phyloP scores from a whole-genome alignment of 1,139 yeast genomes.

The Magnusiomyces suaveolens region DNA sequence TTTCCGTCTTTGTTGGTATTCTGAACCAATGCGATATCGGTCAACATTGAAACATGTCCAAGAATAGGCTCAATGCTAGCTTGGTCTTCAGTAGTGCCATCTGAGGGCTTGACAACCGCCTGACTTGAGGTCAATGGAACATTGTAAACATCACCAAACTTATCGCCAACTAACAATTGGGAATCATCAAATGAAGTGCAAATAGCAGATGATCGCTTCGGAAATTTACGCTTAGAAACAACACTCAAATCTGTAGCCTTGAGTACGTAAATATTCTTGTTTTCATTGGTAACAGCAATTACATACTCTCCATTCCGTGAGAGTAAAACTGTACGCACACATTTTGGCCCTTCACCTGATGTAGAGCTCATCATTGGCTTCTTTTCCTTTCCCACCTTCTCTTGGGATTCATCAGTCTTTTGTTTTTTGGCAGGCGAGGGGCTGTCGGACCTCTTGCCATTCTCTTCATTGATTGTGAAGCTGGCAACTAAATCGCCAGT shows the following conservation, averaged over 20 bases:
- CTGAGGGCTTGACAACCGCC: slow-evolving; percentile 16
- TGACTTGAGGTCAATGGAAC: slow-evolving; percentile 34
- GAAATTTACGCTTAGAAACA: slow-evolving; percentile 64
- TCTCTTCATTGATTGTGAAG: slow-evolving; percentile 6
- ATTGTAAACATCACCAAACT: slow-evolving; percentile 88
- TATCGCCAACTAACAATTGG: slow-evolving; percentile 72
- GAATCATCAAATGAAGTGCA: slow-evolving; percentile 43
- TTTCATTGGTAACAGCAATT: slow-evolving; percentile 63
- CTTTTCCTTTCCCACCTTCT: neutral
- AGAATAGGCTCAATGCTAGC: slow-evolving; percentile 52
- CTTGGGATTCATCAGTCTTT: slow-evolving; percentile 15
- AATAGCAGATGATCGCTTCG: slow-evolving; percentile 83
- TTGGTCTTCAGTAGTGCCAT: slow-evolving; percentile 34
- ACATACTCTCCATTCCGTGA: slow-evolving; percentile 48
- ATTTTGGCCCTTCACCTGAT: slow-evolving; percentile 10
- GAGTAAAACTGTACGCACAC: slow-evolving; percentile 35
- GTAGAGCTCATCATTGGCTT: neutral
- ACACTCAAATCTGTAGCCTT: slow-evolving; percentile 19
- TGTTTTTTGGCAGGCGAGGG: slow-evolving; percentile 11
- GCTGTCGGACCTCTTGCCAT: slow-evolving; percentile 2
- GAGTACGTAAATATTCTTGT: slow-evolving; percentile 48
- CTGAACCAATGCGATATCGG: slow-evolving; percentile 48
- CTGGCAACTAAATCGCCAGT: slow-evolving; percentile 13
- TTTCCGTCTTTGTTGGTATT: slow-evolving; percentile 26
- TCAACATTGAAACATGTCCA: slow-evolving; percentile 96